phyloP scores from a whole-genome alignment of 1,284 basidiomycete species.

The Apiotrichum brassicae region DNA sequence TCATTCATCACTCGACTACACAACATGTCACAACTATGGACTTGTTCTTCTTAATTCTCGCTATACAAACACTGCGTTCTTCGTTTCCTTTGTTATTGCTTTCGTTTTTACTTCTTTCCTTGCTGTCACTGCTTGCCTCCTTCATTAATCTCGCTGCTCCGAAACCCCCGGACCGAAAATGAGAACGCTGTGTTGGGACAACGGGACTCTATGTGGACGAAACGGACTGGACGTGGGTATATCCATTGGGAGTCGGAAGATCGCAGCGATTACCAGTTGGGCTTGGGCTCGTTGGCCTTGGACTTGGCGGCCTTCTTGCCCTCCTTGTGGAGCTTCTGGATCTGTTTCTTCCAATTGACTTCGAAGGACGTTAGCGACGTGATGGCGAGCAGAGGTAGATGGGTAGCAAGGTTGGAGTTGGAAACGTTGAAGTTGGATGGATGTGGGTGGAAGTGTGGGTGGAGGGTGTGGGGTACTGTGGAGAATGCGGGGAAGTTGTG shows the following conservation, averaged over 20 bases:
- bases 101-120: no score
- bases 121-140: no score
- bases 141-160: not conserved
- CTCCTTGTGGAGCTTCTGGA: constrained; percentile 45
- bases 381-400: no score
- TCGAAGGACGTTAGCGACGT: not conserved
- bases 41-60: not conserved
- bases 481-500: no score
- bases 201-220: constrained; percentile 11
- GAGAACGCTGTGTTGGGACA: constrained; percentile 1
- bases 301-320: constrained; percentile 42
- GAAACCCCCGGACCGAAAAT: not conserved
- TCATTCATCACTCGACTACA: no score
- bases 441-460: no score
- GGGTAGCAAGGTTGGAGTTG: no score
- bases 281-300: constrained; percentile 26
- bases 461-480: no score
- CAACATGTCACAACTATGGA: not conserved
- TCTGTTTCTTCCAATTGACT: constrained; percentile 49
- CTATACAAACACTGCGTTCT: not conserved
- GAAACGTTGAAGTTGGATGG: no score
- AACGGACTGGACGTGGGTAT: not conserved
- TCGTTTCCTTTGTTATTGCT: not conserved
- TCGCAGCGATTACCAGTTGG: constrained; percentile 28
- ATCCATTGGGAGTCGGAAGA: not conserved